phyloP scores from a whole-genome alignment of 495 filamentous ascomycete species.

The Sabuloglossum arenarium region DNA sequence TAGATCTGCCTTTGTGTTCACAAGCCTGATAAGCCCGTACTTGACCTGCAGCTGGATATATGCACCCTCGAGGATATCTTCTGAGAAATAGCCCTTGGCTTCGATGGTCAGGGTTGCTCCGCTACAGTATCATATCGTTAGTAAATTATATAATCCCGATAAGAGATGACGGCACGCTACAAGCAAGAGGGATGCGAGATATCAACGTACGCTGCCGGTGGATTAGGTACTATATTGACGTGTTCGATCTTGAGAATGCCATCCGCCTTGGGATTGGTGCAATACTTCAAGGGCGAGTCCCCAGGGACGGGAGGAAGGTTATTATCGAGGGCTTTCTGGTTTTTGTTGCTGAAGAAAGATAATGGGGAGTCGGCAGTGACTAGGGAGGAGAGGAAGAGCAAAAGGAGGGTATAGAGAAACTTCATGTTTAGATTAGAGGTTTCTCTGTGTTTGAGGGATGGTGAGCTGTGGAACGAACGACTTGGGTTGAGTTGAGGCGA shows the following conservation, averaged over 20 bases:
- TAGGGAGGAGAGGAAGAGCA: neutral
- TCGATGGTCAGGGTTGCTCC: constrained; percentile 60
- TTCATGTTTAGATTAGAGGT: neutral
- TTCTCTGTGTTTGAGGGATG: neutral
- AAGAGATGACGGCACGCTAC: neutral
- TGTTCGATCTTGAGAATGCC: constrained; percentile 52
- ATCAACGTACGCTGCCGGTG: constrained; percentile 56
- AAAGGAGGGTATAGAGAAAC: neutral
- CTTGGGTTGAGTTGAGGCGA: neutral
- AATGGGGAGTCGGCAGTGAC: neutral
- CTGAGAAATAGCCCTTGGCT: constrained; percentile 47
- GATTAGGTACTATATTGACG: constrained; percentile 70
- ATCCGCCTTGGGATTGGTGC: constrained; percentile 28
- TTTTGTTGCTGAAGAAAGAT: neutral
- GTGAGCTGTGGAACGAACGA: neutral
- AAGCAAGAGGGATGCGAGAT: neutral
- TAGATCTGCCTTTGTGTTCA: constrained; percentile 57
- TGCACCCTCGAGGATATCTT: constrained; percentile 53
- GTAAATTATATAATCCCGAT: constrained; percentile 4
- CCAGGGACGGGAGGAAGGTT: constrained; percentile 17
- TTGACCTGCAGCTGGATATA: constrained; percentile 69
- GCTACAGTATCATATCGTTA: constrained; percentile 23
- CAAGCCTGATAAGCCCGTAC: constrained; percentile 77
- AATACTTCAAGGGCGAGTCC: constrained; percentile 37
- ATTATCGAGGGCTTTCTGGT: neutral